Percentiles rank a stretch among this genome's conserved stretches.
These are phyloP conservation scores for Mortierella polycephala DNA, from an alignment of 371 early-diverging fungal species.

Conservation along the genomic window DNA sequence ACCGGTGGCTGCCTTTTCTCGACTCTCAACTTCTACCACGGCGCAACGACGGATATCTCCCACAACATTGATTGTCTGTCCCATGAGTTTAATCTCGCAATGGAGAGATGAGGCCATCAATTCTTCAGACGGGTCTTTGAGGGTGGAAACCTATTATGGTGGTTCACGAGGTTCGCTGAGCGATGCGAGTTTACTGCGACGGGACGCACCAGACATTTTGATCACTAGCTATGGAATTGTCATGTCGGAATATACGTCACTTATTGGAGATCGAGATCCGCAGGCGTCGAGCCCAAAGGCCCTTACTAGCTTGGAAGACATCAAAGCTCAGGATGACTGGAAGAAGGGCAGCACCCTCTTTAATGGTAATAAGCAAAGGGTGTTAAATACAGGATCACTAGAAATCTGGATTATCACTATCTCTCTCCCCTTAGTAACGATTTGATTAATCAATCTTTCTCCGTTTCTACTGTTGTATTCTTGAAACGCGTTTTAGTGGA, in stretches of 20 bases:
- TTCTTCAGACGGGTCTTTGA: slow-evolving; percentile 59
- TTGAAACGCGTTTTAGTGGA: slow-evolving; percentile 33
- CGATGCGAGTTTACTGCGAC: slow-evolving; percentile 35
- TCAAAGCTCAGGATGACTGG: slow-evolving; percentile 31
- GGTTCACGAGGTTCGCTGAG: slow-evolving; percentile 32
- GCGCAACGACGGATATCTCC: slow-evolving; percentile 54
- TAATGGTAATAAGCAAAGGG: slow-evolving; percentile 42
- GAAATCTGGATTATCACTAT: background rate
- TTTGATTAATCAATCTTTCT: background rate
- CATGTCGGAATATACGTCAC: slow-evolving; percentile 57
- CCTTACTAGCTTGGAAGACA: slow-evolving; percentile 14
- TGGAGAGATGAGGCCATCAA: slow-evolving; percentile 76
- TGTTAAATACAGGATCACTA: background rate
- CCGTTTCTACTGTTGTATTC: background rate
- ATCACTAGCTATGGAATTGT: slow-evolving; percentile 78
- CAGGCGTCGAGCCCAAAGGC: slow-evolving; percentile 1
- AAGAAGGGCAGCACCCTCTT: slow-evolving; percentile 44
- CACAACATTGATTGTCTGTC: slow-evolving; percentile 74
- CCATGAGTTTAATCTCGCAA: slow-evolving; percentile 75
- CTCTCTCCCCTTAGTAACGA: background rate
- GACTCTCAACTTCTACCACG: slow-evolving; percentile 34
- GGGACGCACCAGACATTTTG: slow-evolving; percentile 63
- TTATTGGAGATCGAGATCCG: slow-evolving; percentile 7
- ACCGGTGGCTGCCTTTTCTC: slow-evolving; percentile 34
- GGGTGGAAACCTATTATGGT: slow-evolving; percentile 71